Percentiles rank a stretch among this genome's conserved stretches.
phyloP scores from a whole-genome alignment of 1,139 yeast genomes.

The Scheffersomyces insectosa region DNA sequence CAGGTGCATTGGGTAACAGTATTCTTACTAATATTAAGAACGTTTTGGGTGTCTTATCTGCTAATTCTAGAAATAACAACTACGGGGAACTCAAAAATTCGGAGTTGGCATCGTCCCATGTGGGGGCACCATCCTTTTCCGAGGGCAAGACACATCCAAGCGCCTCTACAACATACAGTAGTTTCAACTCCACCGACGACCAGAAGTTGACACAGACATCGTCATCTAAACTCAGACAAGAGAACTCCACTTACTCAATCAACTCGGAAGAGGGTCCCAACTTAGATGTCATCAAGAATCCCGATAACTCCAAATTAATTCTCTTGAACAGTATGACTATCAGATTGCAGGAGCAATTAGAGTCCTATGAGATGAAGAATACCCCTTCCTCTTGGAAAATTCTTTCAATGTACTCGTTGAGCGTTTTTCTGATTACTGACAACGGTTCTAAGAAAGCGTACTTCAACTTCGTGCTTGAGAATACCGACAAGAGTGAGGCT shows the following conservation, averaged over 20 bases:
- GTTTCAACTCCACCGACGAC: slow-evolving; percentile 23
- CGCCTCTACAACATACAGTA: slow-evolving; percentile 38
- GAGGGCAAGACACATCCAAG: slow-evolving; percentile 21
- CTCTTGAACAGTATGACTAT: slow-evolving; percentile 34
- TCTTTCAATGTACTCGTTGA: slow-evolving; percentile 40
- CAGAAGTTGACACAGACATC: not conserved
- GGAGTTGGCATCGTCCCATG: slow-evolving; percentile 26
- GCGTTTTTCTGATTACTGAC: slow-evolving; percentile 30
- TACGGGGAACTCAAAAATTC: slow-evolving; percentile 21
- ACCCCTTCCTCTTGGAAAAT: slow-evolving; percentile 47
- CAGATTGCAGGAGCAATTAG: slow-evolving; percentile 41
- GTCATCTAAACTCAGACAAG: slow-evolving; percentile 4
- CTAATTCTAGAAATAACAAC: slow-evolving; percentile 13
- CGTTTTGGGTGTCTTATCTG: slow-evolving; percentile 25
- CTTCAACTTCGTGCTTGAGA: slow-evolving; percentile 28
- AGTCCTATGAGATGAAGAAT: slow-evolving; percentile 29
- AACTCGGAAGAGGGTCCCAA: slow-evolving; percentile 14
- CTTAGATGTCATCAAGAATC: slow-evolving; percentile 13
- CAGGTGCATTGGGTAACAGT: slow-evolving; percentile 26
- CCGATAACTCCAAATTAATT: slow-evolving; percentile 17
- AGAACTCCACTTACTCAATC: slow-evolving; percentile 11
- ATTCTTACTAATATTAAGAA: slow-evolving; percentile 29
- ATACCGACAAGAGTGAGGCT: slow-evolving; percentile 14
- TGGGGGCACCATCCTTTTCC: slow-evolving; percentile 42
- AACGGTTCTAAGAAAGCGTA: slow-evolving; percentile 24